Evolutionary conservation across 169 alveolate genomes (phyloP).

Genomic region (Amoebophrya sp.): DNA sequence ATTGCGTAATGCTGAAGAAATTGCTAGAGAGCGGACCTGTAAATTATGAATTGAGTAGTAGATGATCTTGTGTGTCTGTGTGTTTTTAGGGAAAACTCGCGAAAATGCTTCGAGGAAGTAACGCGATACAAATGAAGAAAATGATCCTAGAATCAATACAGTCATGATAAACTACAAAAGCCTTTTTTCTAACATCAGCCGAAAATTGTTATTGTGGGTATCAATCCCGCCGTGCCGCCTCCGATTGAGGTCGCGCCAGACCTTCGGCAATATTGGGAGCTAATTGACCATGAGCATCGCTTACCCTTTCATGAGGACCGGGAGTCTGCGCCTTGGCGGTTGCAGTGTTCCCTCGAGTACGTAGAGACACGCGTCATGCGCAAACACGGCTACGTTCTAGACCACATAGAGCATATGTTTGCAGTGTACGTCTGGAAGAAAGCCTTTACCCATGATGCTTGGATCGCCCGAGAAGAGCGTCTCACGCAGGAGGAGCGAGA

Average conservation of each 20-base stretch:
- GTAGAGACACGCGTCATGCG: not conserved
- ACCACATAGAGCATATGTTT: not conserved
- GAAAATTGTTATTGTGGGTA: not conserved
- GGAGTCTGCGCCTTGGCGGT: not conserved
- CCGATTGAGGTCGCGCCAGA: slow-evolving; percentile 5
- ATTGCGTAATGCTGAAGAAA: not conserved
- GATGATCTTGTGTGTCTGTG: too few species aligned
- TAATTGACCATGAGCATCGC: slow-evolving; percentile 13
- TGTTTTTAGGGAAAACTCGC: too few species aligned
- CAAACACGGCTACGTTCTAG: slow-evolving; percentile 21
- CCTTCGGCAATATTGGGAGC: not conserved
- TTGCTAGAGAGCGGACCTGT: slow-evolving; percentile 2
- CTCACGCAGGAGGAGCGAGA: not conserved
- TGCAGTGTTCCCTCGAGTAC: not conserved
- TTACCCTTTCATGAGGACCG: not conserved
- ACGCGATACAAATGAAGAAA: too few species aligned
- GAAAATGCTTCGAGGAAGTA: too few species aligned
- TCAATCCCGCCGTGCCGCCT: slow-evolving; percentile 1
- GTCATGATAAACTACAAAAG: too few species aligned
- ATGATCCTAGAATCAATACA: too few species aligned
- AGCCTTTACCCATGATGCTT: not conserved
- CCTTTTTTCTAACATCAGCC: too few species aligned
- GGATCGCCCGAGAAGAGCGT: not conserved
- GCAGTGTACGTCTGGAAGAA: slow-evolving; percentile 21
- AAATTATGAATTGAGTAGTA: too few species aligned